A percentile compares a stretch with the other conserved stretches of the same genome.
Conservation (phyloP, 139 green algal genomes). For the Haematococcus sp. region DNA sequence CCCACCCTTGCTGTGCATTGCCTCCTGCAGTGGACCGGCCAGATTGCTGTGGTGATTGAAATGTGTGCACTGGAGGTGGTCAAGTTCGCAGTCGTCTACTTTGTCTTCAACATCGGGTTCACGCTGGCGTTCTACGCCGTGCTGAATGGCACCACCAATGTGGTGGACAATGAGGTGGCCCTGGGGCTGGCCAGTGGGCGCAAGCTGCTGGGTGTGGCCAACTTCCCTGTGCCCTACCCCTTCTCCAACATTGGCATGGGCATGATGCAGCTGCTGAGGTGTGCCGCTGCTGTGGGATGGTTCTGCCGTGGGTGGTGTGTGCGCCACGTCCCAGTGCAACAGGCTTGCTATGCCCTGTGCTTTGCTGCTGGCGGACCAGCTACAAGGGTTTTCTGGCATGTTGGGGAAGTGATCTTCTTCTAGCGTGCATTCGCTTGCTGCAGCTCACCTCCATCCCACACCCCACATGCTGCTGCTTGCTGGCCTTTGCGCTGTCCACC, state of each 20-base stretch:
- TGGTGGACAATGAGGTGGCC: background rate
- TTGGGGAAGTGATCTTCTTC: background rate
- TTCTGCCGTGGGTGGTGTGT: background rate
- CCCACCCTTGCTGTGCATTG: background rate
- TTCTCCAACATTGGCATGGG: conserved; percentile 14
- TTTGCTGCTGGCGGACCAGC: background rate
- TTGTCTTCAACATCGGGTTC: conserved; percentile 52
- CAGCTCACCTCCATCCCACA: too few species aligned
- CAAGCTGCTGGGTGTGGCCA: background rate
- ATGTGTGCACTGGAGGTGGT: conserved; percentile 35
- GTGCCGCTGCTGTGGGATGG: background rate
- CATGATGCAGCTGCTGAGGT: conserved; percentile 28
- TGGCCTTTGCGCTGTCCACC: background rate
- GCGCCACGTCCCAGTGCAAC: too few species aligned
- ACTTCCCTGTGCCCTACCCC: background rate
- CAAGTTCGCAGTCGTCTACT: conserved; percentile 41
- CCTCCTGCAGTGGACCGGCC: conserved; percentile 17
- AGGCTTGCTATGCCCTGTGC: too few species aligned
- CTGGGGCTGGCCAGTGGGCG: background rate
- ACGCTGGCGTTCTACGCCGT: conserved; percentile 56
- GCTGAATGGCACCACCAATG: conserved; percentile 17
- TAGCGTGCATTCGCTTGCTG: too few species aligned
- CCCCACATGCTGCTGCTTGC: too few species aligned
- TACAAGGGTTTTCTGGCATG: background rate
- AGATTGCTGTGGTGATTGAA: conserved; percentile 47